Evolutionary conservation across 1,284 basidiomycete genomes (phyloP), one percentile per base, ranked within the genome.

Genomic region (Ustilago hordei): DNA sequence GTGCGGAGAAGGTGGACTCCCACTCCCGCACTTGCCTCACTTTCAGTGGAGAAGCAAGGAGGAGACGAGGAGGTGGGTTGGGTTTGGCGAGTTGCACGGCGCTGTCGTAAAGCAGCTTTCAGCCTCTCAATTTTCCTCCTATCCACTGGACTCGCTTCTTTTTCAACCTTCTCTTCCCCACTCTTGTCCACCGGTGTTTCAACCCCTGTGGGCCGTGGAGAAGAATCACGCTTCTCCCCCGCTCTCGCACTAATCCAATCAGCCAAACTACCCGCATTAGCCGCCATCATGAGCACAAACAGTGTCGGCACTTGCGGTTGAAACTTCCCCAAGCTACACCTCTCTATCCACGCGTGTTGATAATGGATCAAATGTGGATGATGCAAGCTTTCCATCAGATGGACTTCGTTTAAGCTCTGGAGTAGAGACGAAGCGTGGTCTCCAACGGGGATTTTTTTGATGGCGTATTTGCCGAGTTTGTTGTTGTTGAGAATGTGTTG

Each of bases 361-460:
- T 97, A 97, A 17, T 93, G 94, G 72, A 97, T 91, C 78, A 98
- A 94, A 78, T 97, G 96, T 4, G 92, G 92, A 87, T 98, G 95
- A 60, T 92, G 91, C 4, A 98, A 88, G n/a, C 90, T 89, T 84
- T 97, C 94, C 59, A 97, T 88, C 6, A 95, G 88, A 55, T 92
- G 91, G 48, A 95, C 92, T 90, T 92, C 84, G 45, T 74, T 80
- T 23, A 85, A 60, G 38, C 75, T 81, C 36, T 71, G 64, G 17
- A 78, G 63, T 59, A 84, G 52, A n/a, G 32, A 72, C 52, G 77
- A 64, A 28, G 69, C 70, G 38, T 81, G 74, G 8, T 93, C 91
- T 38, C 95, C 95, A 0, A 98, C 93, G 0, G 95, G 94, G 39
- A 98, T 94, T 86, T 96, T 97, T 88, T 98, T 98, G 59, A 98